These are phyloP conservation scores for Cladosporium austrohemisphaericum DNA, from an alignment of 2,329 filamentous ascomycete species.

Conservation along the genomic window DNA sequence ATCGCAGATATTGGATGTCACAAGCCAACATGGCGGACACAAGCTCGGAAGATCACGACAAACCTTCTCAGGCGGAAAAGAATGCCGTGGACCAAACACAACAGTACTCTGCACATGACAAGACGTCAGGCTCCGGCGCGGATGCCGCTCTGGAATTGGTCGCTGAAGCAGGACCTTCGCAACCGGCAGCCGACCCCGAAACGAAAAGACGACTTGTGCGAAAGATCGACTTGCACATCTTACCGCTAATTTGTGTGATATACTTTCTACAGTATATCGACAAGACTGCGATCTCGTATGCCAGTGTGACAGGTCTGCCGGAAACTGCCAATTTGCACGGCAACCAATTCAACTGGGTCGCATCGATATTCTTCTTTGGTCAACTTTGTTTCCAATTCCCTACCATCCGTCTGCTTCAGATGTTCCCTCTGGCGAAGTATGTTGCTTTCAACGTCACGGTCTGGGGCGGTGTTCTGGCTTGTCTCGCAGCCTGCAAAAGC, in stretches of 20 bases:
- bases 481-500: slow-evolving; percentile 37
- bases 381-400: slow-evolving; percentile 20
- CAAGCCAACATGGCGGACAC: too few species aligned
- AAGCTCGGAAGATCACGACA: too few species aligned
- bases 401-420: slow-evolving; percentile 16
- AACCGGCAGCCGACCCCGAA: neutral
- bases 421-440: slow-evolving; percentile 20
- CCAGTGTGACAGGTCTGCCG: slow-evolving; percentile 41
- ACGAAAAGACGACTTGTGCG: slow-evolving; percentile 57
- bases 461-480: slow-evolving; percentile 19
- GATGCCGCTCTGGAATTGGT: neutral
- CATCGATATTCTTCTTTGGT: slow-evolving; percentile 1
- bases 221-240: slow-evolving; percentile 66
- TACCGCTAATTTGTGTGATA: slow-evolving; percentile 67
- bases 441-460: slow-evolving; percentile 21
- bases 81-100: too few species aligned
- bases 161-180: neutral
- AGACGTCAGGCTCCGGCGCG: too few species aligned
- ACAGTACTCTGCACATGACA: too few species aligned
- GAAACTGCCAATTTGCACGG: slow-evolving; percentile 6
- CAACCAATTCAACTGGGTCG: neutral
- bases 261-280: slow-evolving; percentile 72
- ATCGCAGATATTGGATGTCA: too few species aligned
- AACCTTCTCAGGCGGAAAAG: too few species aligned
- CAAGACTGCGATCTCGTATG: slow-evolving; percentile 58